Evolutionary conservation across 2,329 filamentous ascomycete genomes (phyloP), one percentile per base, ranked within the genome.

Genomic region (Zymoseptoria tritici): DNA sequence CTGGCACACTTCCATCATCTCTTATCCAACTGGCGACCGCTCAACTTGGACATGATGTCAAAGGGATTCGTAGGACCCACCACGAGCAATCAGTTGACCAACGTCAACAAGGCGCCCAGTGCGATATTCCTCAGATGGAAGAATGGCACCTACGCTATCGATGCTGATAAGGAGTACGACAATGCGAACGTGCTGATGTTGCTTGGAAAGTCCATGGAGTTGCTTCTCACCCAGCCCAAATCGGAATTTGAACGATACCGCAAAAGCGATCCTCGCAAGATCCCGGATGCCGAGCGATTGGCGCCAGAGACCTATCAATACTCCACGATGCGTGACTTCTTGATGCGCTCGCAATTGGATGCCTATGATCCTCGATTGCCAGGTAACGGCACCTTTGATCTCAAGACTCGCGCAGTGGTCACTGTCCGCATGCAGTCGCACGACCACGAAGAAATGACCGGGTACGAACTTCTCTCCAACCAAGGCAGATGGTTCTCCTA

Each of bases 191-290:
- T 99, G 31, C 81, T 99, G 55, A 94, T 89, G 75, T 91, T 93
- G 81, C 82, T 99, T 16, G 94, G 94, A 13, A 94, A 95, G 71
- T 96, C 92, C 0, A 91, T 99, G 86, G 94, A 99, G 75, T 97
- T 97, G 75, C 82, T 97, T 29, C 81, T 99, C 26, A 97, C 94
- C 0, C 75, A 94, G 19, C 83, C 89, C 1, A 92, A 85, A 57
- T 84, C 89, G 7, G 87, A 95, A 1, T 99, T 89, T 70, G 91
- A 97, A 74, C 86, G 86, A 64, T 97, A 95, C 72, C 84, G 91
- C 56, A 85, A 84, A 63, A 81, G 79, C 22, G 84, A 84, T 62
- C 85, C 85, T 1, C 83, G 88, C 64, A 80, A 87, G 69, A 82
- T 95, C 24, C 81, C 85, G 0, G 85, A 90, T 54, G 85, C 89